Evolutionary conservation across 192 early-diverging fungal genomes (phyloP).

Genomic region (Linnemannia hyalina): DNA sequence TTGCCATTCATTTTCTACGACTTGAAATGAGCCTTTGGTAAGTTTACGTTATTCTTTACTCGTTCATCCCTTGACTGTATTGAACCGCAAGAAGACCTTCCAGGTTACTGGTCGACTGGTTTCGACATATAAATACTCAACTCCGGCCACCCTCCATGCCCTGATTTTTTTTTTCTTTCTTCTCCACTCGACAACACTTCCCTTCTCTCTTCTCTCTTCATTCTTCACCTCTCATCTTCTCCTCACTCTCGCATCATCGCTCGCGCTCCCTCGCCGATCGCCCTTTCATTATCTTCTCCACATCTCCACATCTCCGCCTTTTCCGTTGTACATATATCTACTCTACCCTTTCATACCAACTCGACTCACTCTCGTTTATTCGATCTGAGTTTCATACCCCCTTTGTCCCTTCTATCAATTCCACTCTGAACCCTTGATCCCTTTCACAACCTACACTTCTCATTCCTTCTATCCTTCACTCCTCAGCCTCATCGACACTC

Average conservation of each 20-base stretch:
- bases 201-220: background rate
- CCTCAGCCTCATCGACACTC: background rate
- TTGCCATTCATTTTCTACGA: background rate
- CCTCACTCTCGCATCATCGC: background rate
- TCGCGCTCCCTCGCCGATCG: background rate
- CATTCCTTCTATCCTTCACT: background rate
- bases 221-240: background rate
- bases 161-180: background rate
- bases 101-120: background rate
- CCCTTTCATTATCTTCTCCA: constrained; percentile 1
- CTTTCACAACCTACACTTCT: background rate
- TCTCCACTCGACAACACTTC: background rate
- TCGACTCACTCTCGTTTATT: background rate
- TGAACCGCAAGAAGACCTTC: background rate
- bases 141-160: background rate
- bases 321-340: background rate
- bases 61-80: background rate
- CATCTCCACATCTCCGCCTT: background rate
- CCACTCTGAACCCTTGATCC: background rate
- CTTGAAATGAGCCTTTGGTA: background rate
- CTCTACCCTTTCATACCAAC: background rate
- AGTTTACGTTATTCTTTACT: background rate
- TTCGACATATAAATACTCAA: constrained; percentile 9
- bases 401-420: background rate
- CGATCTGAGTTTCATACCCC: background rate